Evolutionary conservation across 2,329 filamentous ascomycete genomes (phyloP), one percentile per base, ranked within the genome.

Genomic region (Fusarium keratoplasticum): DNA sequence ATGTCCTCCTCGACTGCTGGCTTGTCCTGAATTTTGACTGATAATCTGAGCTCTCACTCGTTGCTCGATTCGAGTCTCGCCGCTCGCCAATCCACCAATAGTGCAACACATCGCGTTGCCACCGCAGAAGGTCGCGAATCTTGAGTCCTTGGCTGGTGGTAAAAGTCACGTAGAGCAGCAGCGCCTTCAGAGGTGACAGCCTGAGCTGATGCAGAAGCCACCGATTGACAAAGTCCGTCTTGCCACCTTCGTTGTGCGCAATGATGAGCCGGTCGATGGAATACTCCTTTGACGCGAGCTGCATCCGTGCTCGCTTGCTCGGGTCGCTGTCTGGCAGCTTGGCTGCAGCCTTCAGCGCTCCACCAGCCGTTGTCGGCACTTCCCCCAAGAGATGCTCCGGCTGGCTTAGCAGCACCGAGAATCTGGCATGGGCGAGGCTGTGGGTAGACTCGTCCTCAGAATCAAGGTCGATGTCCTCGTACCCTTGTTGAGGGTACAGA

Each of bases 121-220:
- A 84, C 18, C 78, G 78, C 71, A 74, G 75, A 33, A 71, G 61
- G 44, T 84, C 81, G 6, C 77, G 76, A n/a, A 84, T 83, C 35
- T 77, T 76, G 13, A 84, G 73, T 11, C 74, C 76, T 8, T 73
- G 70, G 54, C 70, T 79, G 36, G 71, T 75, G 52, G 74, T 69
- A 65, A 83, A 83, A 4, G 76, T 79, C 9, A 76, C 77, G 68
- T 85, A 84, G 9, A 89, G 80, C 3, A 86, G 76, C 64, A 84
- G 80, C 1, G 81, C 86, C 68, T 87, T 84, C 64, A 88, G 76
- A 0, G 86, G 81, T 4, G 85, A 87, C 16, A 82, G 80, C 38
- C 87, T 84, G 44, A 90, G 81, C 47, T 85, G 84, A 57, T 89
- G 86, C 14, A 89, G 81, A 4, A 90, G 79, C 88, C 88, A 90